Evolutionary conservation across 257 asterid genomes (phyloP), one percentile per base, ranked within the genome.

Genomic region (Primulina eburnea): DNA sequence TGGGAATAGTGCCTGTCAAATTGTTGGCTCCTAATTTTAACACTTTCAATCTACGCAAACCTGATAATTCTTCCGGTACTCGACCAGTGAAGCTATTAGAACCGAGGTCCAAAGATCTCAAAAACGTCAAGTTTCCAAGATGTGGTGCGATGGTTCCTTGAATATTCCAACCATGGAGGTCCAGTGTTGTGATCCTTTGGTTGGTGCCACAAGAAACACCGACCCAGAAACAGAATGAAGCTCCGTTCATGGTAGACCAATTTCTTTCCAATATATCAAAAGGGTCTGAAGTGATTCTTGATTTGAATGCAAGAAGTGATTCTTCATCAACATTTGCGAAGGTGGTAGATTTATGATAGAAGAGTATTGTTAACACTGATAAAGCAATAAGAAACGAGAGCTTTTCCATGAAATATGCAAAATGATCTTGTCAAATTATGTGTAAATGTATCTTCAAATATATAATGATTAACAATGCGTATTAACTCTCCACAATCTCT

Each of bases 111-210:
- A 38, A 5, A n/a, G 70, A 38, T n/a, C 1, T 47, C 4, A 66
- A 34, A 9, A 66, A 66, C 47, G 70, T 66, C n/a, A 66, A 33
- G 37, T 66, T 66, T 7, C 60, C 70, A 11, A 66, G 60, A 66
- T 66, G 16, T 26, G 70, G 70, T 2, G 70, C 57, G 11, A 66
- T 66, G 59, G 60, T 43, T 20, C 70, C 56, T 26, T 7, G 11
- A 4, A 61, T 24, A 6, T 61, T 61, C n/a, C 7, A 30, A 4
- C 18, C 34, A 21, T 17, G 33, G 21, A 61, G 40, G 40, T 61
- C 14, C 12, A 61, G 40, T 0, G 43, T 2, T 61, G 24, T 61
- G 40, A 58, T 58, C 14, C 63, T 58, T 0, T 58, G n/a, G 32
- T 58, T 8, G 1, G 4, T 0, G n/a, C 34, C 33, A 34, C 66